A percentile compares a stretch with the other conserved stretches of the same genome.
phyloP scores from a whole-genome alignment of 148 eudicot genomes.

The Camellia granthamiana region DNA sequence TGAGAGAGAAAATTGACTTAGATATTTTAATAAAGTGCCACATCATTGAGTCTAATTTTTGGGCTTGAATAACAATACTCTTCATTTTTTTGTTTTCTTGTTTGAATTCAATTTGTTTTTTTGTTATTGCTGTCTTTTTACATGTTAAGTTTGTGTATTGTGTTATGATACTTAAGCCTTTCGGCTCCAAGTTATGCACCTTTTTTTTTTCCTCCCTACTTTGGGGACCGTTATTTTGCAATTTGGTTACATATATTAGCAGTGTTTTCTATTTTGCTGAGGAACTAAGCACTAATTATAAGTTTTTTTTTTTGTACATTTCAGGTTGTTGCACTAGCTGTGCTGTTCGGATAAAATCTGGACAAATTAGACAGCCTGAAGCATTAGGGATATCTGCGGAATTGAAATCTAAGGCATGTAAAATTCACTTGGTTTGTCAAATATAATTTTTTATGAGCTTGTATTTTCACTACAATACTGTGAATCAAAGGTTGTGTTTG shows the following conservation, averaged over 20 bases:
- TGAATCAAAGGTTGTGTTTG: background rate
- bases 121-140: background rate
- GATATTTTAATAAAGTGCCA: too few species aligned
- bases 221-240: background rate
- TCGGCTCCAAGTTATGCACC: background rate
- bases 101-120: too few species aligned
- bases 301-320: slow-evolving; percentile 3
- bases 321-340: slow-evolving; percentile 98
- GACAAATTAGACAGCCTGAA: slow-evolving; percentile 85
- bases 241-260: background rate
- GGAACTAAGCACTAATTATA: background rate
- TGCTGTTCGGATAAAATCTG: slow-evolving; percentile 91
- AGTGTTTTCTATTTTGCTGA: background rate
- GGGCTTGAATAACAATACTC: too few species aligned
- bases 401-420: slow-evolving; percentile 65
- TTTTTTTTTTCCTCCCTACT: background rate
- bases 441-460: background rate
- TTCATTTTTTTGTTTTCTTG: background rate
- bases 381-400: slow-evolving; percentile 94
- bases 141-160: background rate
- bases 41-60: too few species aligned
- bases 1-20: too few species aligned
- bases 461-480: background rate
- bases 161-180: background rate
- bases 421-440: background rate